Percentiles rank a stretch among this genome's conserved stretches.
Conservation (phyloP, 2,329 filamentous ascomycete genomes). For the Madurella fahalii region DNA sequence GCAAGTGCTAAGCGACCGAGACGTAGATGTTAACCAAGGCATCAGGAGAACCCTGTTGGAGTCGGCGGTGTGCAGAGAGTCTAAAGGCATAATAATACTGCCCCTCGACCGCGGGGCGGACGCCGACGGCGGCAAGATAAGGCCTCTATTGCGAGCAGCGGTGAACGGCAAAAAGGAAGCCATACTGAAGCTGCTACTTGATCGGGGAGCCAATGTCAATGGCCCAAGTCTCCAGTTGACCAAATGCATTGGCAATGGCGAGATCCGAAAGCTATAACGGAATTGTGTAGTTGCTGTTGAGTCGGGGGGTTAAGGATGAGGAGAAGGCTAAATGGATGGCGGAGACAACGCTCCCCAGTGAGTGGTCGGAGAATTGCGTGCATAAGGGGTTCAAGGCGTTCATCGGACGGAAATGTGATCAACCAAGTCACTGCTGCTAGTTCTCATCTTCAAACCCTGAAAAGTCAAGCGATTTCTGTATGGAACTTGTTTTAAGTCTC, state of each 20-base stretch:
- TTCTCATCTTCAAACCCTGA: too few species aligned
- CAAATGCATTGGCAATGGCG: not conserved
- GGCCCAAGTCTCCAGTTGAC: not conserved
- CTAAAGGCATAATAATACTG: not conserved
- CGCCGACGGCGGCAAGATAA: not conserved
- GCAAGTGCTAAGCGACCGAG: too few species aligned
- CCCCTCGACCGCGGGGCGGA: not conserved
- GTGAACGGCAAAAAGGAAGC: not conserved
- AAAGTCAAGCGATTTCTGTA: too few species aligned
- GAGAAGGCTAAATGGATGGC: not conserved
- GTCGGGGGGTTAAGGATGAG: not conserved
- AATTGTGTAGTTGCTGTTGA: not conserved
- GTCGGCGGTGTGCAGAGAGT: not conserved
- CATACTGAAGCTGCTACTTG: not conserved
- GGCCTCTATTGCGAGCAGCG: not conserved
- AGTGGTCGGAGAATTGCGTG: too few species aligned
- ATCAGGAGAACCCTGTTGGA: not conserved
- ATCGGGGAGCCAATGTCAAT: not conserved
- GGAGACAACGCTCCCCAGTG: too few species aligned
- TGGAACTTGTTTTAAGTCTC: too few species aligned
- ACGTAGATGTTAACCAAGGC: too few species aligned
- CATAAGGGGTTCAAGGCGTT: too few species aligned
- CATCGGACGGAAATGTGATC: too few species aligned
- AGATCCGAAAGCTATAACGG: not conserved
- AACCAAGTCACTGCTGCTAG: too few species aligned